These are phyloP conservation scores for Phyllosticta citrichinensis DNA, from an alignment of 2,329 filamentous ascomycete genomes.

Conservation along the genomic window DNA sequence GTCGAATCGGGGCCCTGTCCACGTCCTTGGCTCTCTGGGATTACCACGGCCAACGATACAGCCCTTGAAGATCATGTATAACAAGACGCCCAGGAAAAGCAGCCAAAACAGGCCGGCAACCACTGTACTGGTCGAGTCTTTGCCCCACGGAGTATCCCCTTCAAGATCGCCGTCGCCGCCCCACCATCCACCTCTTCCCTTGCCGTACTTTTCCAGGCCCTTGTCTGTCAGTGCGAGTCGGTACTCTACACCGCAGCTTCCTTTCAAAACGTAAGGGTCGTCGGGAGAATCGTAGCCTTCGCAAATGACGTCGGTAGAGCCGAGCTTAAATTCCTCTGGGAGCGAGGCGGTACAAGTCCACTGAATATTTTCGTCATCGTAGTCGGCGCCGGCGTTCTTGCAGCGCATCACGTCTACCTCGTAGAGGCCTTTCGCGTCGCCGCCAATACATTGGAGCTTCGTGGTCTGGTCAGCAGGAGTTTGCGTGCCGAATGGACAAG, in stretches of 20 bases:
- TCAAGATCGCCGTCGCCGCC: conserved; percentile 26
- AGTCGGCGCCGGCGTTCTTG: conserved; percentile 72
- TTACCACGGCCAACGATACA: conserved; percentile 22
- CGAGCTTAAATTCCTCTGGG: conserved; percentile 60
- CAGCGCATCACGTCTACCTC: conserved; percentile 77
- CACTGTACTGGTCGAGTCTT: conserved; percentile 20
- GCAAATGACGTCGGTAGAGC: conserved; percentile 80
- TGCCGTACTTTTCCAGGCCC: conserved; percentile 62
- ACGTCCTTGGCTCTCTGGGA: conserved; percentile 9
- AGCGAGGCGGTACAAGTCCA: conserved; percentile 74
- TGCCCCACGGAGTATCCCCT: conserved; percentile 18
- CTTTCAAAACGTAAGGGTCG: conserved; percentile 80
- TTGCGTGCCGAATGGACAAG: neutral
- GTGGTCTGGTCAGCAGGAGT: conserved; percentile 11
- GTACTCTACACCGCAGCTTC: conserved; percentile 90
- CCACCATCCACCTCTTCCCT: conserved; percentile 34
- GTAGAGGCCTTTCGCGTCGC: conserved; percentile 51
- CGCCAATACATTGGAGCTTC: conserved; percentile 64
- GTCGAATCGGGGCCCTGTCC: conserved; percentile 14
- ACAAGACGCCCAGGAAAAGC: conserved; percentile 50
- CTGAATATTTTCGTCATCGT: conserved; percentile 69
- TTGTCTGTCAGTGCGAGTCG: conserved; percentile 64
- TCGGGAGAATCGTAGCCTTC: conserved; percentile 72
- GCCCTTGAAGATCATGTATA: conserved; percentile 53
- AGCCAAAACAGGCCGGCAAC: conserved; percentile 45